These are phyloP conservation scores for Talaromyces rugulosus DNA, from an alignment of 2,329 filamentous ascomycete genomes.

Conservation along the genomic window DNA sequence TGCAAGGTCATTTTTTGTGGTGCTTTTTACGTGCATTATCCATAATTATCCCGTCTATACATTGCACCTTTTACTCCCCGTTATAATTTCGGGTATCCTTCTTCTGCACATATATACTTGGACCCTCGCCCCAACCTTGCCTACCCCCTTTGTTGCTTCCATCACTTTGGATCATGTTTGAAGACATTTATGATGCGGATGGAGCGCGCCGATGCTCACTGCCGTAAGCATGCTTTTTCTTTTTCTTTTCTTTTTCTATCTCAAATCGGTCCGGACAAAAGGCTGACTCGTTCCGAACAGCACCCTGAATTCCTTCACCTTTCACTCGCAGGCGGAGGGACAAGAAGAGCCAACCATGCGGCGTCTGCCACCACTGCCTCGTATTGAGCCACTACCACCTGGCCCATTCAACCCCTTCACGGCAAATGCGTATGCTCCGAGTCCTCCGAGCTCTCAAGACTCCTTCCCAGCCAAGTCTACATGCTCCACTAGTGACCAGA, in stretches of 20 bases:
- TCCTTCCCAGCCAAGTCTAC: slow-evolving; percentile 29
- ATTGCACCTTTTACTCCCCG: not conserved
- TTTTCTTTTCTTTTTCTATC: not conserved
- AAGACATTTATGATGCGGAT: slow-evolving; percentile 27
- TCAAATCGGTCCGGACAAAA: slow-evolving; percentile 3
- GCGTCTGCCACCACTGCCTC: slow-evolving; percentile 34
- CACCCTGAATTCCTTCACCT: slow-evolving; percentile 21
- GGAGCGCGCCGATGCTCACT: slow-evolving; percentile 30
- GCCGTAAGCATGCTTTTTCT: slow-evolving; percentile 25
- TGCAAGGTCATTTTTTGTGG: slow-evolving; percentile 3
- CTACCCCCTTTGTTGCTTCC: not conserved
- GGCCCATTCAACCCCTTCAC: slow-evolving; percentile 36
- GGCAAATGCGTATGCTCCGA: slow-evolving; percentile 25
- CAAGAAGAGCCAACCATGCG: slow-evolving; percentile 30
- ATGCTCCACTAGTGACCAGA: slow-evolving; percentile 20
- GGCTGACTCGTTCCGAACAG: slow-evolving; percentile 11
- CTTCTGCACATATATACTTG: slow-evolving; percentile 5
- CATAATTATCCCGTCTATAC: slow-evolving; percentile 3
- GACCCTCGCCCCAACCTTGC: not conserved
- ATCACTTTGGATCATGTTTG: slow-evolving; percentile 23
- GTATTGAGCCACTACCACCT: slow-evolving; percentile 32
- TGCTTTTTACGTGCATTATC: slow-evolving; percentile 2
- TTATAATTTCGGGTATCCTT: not conserved
- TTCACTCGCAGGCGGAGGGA: slow-evolving; percentile 16
- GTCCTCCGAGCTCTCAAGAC: slow-evolving; percentile 31